Percentiles rank a stretch among this genome's conserved stretches.
phyloP scores from a whole-genome alignment of 1,284 basidiomycete genomes.

The Kwoniella shivajii region DNA sequence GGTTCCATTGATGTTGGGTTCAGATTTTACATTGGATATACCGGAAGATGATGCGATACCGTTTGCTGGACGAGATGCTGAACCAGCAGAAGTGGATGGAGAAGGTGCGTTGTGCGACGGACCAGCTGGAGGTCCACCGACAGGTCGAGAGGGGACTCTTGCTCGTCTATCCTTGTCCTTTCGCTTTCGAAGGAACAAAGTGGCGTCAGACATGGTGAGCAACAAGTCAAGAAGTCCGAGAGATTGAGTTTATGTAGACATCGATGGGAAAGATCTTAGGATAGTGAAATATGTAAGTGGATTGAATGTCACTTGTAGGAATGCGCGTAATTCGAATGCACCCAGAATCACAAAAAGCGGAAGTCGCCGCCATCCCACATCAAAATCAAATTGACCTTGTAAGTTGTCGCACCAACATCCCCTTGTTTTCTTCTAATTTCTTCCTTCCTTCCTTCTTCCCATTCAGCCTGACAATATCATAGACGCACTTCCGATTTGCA shows the following conservation, averaged over 20 bases:
- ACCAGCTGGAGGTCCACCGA: slow-evolving; percentile 3
- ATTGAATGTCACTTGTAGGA: too few relatives aligned
- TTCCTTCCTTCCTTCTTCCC: neutral
- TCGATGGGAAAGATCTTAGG: neutral
- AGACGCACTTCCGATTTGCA: neutral
- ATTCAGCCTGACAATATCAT: neutral
- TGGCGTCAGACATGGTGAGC: slow-evolving; percentile 41
- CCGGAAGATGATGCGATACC: neutral
- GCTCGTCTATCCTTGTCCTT: slow-evolving; percentile 31
- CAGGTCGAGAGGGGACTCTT: slow-evolving; percentile 5
- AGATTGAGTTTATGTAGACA: too few relatives aligned
- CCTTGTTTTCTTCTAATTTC: neutral
- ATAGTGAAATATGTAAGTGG: neutral
- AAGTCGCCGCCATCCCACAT: neutral
- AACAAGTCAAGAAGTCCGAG: too few relatives aligned
- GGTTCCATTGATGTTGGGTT: neutral
- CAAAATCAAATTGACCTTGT: too few relatives aligned
- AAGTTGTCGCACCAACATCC: too few relatives aligned
- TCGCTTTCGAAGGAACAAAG: slow-evolving; percentile 44
- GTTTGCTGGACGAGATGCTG: neutral
- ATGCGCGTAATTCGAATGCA: too few relatives aligned
- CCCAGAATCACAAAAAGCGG: too few relatives aligned
- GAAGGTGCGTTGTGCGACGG: neutral
- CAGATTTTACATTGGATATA: neutral
- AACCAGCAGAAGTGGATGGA: neutral